Base-by-base conservation (phyloP, 495 filamentous ascomycete species). In the Lasiosphaeria miniovina region DNA sequence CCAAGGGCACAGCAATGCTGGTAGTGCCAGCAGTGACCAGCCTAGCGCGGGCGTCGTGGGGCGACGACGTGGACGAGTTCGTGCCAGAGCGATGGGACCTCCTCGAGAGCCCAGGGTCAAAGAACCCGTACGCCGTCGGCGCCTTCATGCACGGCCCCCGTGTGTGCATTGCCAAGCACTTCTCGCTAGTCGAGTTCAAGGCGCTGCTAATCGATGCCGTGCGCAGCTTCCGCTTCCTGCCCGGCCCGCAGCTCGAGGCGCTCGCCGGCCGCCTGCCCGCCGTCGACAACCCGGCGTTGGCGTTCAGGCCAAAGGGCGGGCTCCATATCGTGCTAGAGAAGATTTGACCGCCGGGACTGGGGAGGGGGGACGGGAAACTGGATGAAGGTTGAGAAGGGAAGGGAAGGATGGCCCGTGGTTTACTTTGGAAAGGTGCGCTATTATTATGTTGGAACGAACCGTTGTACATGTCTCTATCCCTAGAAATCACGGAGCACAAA, bases 131-230 rank as follows among this genome's bases (percentile, higher is more conserved):
- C 46, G 60, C 55, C 12, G 51, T 61, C 7, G 36, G 58, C 49
- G 60, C 60, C 6, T 73, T 73, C 45, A 40, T 52, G 24, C 55
- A 58, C 54, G 71, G 71, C 10, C 68, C 68, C 36, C 52, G 71
- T 14, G 43, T 65, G 0, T 74, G 70, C 55, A 65, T 72, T 24
- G 71, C 68, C 35, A 69, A 68, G 60, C 40, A 61, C 14, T 70
- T 67, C 53, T 66, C 69, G 24, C 12, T 71, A 46, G 45, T 65
- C 14, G 70, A 70, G 58, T 46, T 71, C 55, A 74, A 74, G 64
- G 43, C 49, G 10, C 36, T 71, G 35, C 55, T 74, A 40, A 31
- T 72, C 31, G 64, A 66, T 61, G 24, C 68, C n/a, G 58, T 71
- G 24, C 41, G 58, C 11, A 59, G 58, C 36, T 74, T 71, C 49